Conservation (phyloP, 2,329 filamentous ascomycete species). For the Penicillium sp. region DNA sequence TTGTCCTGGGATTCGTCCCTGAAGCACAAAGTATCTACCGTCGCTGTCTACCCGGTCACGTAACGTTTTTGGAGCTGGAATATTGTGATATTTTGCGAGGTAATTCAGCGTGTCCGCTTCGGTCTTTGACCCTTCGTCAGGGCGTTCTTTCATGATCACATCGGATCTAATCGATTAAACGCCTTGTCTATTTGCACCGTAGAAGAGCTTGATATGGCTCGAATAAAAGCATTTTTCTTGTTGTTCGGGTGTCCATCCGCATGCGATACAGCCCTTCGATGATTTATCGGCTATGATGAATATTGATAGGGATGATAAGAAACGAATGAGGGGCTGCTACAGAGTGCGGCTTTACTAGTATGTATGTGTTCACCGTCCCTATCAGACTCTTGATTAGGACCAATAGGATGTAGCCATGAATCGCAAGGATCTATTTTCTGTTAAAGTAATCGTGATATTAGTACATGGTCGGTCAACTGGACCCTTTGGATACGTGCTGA, state of each 20-base stretch:
- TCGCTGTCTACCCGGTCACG: constrained; percentile 20
- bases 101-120: constrained; percentile 9
- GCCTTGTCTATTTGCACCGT: not conserved
- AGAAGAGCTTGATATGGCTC: constrained; percentile 7
- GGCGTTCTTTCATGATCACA: constrained; percentile 10
- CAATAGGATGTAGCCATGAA: no score
- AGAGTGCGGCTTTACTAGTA: no score
- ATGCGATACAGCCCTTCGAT: not conserved
- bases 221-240: not conserved
- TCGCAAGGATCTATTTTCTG: no score
- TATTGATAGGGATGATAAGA: no score
- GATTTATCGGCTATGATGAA: not conserved
- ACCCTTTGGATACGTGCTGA: no score
- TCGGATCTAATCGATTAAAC: constrained; percentile 5
- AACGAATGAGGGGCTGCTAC: no score
- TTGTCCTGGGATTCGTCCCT: constrained; percentile 14
- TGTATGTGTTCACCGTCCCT: no score
- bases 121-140: constrained; percentile 13
- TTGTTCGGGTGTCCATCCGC: constrained; percentile 4
- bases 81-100: constrained; percentile 8
- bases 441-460: no score
- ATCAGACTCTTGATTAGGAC: no score
- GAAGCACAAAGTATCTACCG: constrained; percentile 17
- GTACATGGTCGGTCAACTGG: no score
- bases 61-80: constrained; percentile 15